Percentiles rank a stretch among this genome's conserved stretches.
phyloP scores from a whole-genome alignment of 139 green algal species.

The Gonium pectorale region DNA sequence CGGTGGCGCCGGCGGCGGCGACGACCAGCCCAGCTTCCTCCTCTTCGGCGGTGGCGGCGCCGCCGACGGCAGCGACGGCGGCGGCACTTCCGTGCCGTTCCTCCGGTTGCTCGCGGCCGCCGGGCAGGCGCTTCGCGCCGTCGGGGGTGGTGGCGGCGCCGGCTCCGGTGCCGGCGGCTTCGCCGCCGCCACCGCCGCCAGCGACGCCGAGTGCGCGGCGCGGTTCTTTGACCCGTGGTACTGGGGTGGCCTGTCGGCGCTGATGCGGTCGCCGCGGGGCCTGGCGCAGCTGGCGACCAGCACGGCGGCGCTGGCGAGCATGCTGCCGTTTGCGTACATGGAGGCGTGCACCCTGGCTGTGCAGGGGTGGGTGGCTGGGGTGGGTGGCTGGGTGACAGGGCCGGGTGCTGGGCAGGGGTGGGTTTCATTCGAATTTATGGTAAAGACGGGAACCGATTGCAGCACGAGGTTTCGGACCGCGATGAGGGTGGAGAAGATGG shows the following conservation, averaged over 20 bases:
- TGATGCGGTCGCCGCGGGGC: constrained; percentile 13
- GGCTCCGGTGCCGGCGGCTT: background rate
- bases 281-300: constrained; percentile 15
- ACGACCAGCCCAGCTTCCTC: background rate
- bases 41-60: background rate
- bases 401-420: background rate
- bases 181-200: background rate
- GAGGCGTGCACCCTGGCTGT: constrained; percentile 57
- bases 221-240: background rate
- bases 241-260: constrained; percentile 21
- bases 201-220: background rate
- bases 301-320: constrained; percentile 25
- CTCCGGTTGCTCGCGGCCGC: background rate
- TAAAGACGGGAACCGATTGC: too few relatives aligned
- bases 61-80: background rate
- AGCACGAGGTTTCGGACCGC: too few relatives aligned
- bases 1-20: background rate
- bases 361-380: constrained; percentile 41
- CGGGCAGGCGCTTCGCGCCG: background rate
- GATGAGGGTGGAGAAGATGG: too few relatives aligned
- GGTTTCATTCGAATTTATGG: too few relatives aligned
- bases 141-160: background rate
- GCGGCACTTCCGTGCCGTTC: background rate
- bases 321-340: constrained; percentile 64
- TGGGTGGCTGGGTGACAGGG: background rate